These are phyloP conservation scores for Pyrenochaeta sp. DNA, from an alignment of 2,329 filamentous ascomycete species.

Conservation along the genomic window DNA sequence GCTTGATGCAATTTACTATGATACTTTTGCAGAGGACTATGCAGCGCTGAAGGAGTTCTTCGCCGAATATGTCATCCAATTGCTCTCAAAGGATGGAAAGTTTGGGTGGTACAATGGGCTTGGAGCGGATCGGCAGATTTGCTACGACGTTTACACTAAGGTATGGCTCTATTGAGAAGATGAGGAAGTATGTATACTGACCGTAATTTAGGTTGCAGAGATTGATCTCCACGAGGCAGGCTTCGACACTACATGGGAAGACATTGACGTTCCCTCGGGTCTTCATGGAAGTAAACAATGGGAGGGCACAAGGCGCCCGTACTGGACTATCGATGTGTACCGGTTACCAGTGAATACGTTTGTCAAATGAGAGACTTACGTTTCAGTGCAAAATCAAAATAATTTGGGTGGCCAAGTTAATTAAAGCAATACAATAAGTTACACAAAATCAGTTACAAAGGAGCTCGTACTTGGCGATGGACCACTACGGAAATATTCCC, in stretches of 20 bases:
- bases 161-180: slow-evolving; percentile 23
- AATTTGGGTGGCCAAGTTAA: too few species aligned
- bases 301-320: slow-evolving; percentile 46
- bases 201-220: slow-evolving; percentile 39
- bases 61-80: slow-evolving; percentile 46
- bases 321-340: slow-evolving; percentile 50
- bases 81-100: slow-evolving; percentile 43
- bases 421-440: too few species aligned
- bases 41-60: slow-evolving; percentile 49
- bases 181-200: slow-evolving; percentile 4
- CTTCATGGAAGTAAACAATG: slow-evolving; percentile 47
- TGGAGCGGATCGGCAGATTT: slow-evolving; percentile 50
- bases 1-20: slow-evolving; percentile 73
- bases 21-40: slow-evolving; percentile 51
- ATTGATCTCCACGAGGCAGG: slow-evolving; percentile 48
- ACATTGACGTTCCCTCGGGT: slow-evolving; percentile 43
- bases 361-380: slow-evolving; percentile 30
- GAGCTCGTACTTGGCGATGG: too few species aligned
- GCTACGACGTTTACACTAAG: slow-evolving; percentile 52
- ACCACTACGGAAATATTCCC: too few species aligned
- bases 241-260: slow-evolving; percentile 48
- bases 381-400: not conserved
- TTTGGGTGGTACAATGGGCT: slow-evolving; percentile 52
- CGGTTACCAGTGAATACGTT: slow-evolving; percentile 48
- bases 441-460: too few species aligned